Conservation (phyloP, 2,329 filamentous ascomycete genomes). For the Trichophyton rubrum region DNA sequence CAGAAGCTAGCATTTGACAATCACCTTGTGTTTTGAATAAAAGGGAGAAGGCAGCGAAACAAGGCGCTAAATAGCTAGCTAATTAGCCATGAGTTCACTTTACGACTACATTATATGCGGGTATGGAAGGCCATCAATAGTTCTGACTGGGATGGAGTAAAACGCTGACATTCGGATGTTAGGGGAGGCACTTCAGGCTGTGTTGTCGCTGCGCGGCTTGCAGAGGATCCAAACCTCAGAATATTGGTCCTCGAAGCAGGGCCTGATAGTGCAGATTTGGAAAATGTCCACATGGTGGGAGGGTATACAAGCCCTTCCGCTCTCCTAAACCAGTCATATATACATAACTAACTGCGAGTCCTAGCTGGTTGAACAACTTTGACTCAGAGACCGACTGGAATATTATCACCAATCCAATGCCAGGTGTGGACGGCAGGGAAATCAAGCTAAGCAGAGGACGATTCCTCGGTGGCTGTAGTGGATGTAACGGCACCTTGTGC, state of each 20-base stretch:
- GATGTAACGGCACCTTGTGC: constrained; percentile 35
- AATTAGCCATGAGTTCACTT: neutral
- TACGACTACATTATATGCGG: constrained; percentile 20
- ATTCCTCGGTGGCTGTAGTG: constrained; percentile 33
- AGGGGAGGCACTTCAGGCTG: constrained; percentile 39
- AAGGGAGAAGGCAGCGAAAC: neutral
- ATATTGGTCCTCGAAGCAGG: constrained; percentile 39
- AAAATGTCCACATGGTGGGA: constrained; percentile 37
- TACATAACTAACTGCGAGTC: neutral
- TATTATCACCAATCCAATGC: constrained; percentile 29
- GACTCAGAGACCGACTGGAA: constrained; percentile 37
- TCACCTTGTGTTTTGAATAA: neutral
- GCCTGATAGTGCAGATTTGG: constrained; percentile 33
- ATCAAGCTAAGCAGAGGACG: constrained; percentile 34
- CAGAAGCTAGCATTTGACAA: neutral
- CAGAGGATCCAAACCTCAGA: constrained; percentile 31
- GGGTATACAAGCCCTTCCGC: constrained; percentile 22
- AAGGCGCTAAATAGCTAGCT: neutral
- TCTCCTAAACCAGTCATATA: constrained; percentile 23
- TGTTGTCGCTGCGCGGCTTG: constrained; percentile 37
- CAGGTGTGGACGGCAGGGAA: constrained; percentile 29
- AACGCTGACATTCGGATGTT: neutral
- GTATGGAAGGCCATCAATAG: constrained; percentile 5
- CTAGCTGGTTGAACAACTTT: constrained; percentile 20
- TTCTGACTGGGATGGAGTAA: neutral